A percentile compares a stretch with the other conserved stretches of the same genome.
phyloP scores from a whole-genome alignment of 768 basidiomycete genomes.

The Leccinum barrowsii region DNA sequence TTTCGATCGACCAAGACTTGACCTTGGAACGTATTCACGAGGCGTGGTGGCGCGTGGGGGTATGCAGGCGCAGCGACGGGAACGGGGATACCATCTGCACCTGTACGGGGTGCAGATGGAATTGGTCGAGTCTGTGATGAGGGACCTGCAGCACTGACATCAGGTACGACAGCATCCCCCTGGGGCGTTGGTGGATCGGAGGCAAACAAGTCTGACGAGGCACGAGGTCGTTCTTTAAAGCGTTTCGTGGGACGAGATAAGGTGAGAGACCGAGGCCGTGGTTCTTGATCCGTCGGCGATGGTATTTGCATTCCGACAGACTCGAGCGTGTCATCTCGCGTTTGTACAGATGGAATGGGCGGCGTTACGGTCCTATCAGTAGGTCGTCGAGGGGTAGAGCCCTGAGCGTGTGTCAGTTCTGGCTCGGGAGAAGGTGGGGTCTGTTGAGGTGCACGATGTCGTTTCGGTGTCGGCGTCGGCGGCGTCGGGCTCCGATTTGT shows the following conservation, averaged over 20 bases:
- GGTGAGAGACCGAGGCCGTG: background rate
- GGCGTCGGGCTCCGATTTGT: background rate
- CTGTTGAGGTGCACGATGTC: background rate
- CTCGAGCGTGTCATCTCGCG: conserved; percentile 1
- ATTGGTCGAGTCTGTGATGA: background rate
- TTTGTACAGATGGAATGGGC: background rate
- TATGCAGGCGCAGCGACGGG: background rate
- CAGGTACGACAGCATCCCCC: background rate
- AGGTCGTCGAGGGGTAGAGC: background rate
- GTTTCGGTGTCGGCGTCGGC: background rate
- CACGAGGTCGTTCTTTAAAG: conserved; percentile 7
- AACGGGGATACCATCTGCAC: background rate
- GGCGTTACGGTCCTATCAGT: background rate
- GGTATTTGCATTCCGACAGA: background rate
- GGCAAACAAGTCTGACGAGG: conserved; percentile 14
- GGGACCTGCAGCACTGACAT: background rate
- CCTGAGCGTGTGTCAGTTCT: background rate
- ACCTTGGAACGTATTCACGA: conserved; percentile 16
- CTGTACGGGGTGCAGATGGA: background rate
- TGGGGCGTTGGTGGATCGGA: conserved; percentile 16
- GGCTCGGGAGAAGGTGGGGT: background rate
- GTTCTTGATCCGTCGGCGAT: background rate
- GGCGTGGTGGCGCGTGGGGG: conserved; percentile 20
- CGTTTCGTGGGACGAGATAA: conserved; percentile 2
- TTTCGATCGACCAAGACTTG: conserved; percentile 19